Conservation (phyloP, 1,139 yeast genomes). For the Saccharomyces hybrid region DNA sequence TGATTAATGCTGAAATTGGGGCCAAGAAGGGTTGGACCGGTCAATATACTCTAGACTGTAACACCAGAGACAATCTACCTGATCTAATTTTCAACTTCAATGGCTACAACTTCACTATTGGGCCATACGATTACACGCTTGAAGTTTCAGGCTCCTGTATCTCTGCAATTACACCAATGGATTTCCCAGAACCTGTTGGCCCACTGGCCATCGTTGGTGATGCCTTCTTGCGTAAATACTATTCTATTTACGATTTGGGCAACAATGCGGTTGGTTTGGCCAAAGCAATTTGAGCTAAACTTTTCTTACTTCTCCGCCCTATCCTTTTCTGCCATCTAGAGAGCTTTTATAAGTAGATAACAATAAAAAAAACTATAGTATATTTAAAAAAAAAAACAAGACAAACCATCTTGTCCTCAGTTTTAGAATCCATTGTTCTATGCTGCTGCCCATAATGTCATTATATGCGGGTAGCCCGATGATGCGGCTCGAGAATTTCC, state of each 20-base stretch:
- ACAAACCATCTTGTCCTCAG: not conserved
- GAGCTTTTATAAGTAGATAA: not conserved
- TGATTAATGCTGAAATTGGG: constrained; percentile 89
- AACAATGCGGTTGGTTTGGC: constrained; percentile 94
- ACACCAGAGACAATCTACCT: constrained; percentile 70
- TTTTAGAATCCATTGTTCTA: not conserved
- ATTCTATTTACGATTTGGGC: constrained; percentile 86
- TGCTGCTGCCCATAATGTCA: not conserved
- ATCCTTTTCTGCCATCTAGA: not conserved
- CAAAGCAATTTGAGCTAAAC: constrained; percentile 39
- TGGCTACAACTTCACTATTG: constrained; percentile 84
- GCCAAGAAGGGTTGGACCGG: constrained; percentile 97
- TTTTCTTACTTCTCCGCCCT: not conserved
- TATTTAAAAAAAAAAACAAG: not conserved
- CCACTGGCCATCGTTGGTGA: constrained; percentile 95
- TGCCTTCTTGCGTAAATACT: constrained; percentile 90
- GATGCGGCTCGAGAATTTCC: not conserved
- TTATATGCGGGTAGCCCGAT: not conserved
- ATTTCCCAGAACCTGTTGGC: constrained; percentile 93
- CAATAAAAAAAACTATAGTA: not conserved
- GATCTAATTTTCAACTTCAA: constrained; percentile 83
- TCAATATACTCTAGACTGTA: constrained; percentile 90
- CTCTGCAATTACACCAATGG: constrained; percentile 94
- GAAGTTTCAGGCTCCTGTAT: constrained; percentile 93
- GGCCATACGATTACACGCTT: constrained; percentile 84